phyloP scores from a whole-genome alignment of 2,329 filamentous ascomycete species.

The Epichloe brachyelytri region DNA sequence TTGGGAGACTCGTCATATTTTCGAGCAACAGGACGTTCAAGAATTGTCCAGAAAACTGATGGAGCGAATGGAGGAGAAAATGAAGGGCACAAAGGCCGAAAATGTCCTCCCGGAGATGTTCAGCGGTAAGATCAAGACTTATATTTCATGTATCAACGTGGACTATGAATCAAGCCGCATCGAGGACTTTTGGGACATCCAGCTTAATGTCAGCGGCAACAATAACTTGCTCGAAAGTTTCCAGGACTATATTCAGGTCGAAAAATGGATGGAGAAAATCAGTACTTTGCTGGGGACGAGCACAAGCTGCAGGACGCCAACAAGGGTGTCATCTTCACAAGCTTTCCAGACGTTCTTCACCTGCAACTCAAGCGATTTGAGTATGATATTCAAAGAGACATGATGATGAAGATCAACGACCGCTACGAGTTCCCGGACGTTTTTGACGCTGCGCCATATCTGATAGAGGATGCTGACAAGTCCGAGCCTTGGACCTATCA shows the following conservation, averaged over 20 bases:
- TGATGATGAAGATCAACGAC: constrained; percentile 98
- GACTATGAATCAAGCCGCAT: constrained; percentile 91
- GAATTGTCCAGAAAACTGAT: constrained; percentile 93
- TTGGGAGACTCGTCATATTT: constrained; percentile 96
- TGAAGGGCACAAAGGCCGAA: constrained; percentile 92
- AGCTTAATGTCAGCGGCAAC: constrained; percentile 91
- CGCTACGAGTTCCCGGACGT: constrained; percentile 79
- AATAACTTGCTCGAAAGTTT: constrained; percentile 90
- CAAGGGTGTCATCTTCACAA: constrained; percentile 95
- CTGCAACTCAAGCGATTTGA: constrained; percentile 95
- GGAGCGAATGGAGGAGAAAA: constrained; percentile 92
- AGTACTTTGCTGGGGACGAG: constrained; percentile 85
- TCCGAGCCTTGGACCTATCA: constrained; percentile 88
- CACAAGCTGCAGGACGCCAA: constrained; percentile 90
- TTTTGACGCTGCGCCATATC: constrained; percentile 75
- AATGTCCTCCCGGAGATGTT: constrained; percentile 85
- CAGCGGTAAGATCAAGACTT: constrained; percentile 96
- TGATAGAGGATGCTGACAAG: constrained; percentile 73
- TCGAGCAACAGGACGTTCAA: constrained; percentile 97
- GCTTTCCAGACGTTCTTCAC: constrained; percentile 87
- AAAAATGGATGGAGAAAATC: constrained; percentile 95
- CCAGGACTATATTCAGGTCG: constrained; percentile 89
- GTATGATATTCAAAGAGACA: constrained; percentile 90
- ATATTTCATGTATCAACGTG: constrained; percentile 97
- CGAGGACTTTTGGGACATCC: constrained; percentile 98